Evolutionary conservation across 768 basidiomycete genomes (phyloP), one percentile per base, ranked within the genome.

Genomic region (Cubamyces sp.): DNA sequence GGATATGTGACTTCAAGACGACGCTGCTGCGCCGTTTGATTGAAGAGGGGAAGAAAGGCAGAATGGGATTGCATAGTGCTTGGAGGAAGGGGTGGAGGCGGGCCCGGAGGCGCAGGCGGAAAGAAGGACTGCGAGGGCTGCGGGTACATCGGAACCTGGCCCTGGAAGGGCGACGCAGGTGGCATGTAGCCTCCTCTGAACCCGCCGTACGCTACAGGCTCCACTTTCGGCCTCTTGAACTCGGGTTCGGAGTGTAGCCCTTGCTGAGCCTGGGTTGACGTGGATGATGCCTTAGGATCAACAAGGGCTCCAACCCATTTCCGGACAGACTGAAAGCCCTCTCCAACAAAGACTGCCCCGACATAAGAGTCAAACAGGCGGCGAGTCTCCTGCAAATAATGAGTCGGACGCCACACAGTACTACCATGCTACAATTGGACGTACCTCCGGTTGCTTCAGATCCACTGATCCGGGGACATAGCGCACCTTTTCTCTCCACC

Each of bases 21-120:
- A 42, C 88, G 83, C 66, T 90, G 89, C 48, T 78, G 74, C 46
- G 88, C 88, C 2, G 83, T 85, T 74, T 91, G 87, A 71, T 91
- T 91, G 74, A 92, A 91, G 30, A 88, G 69, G 0, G 90, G 86
- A 41, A 92, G 74, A 72, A 87, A 90, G 15, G 89, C 84, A 18
- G 84, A 71, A 54, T 78, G 76, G 3, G 86, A 86, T 68, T 84
- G 84, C n/a, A 86, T 87, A 16, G 87, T 90, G 14, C 78, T 70
- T 40, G 76, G 68, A 26, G 57, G 72, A 8, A 73, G 69, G 51
- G 61, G 69, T 63, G 70, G 64, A 39, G 62, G 41, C 6, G 53
- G 70, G 61, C 57, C 69, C 14, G 70, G 74, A 15, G 79, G 77
- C 3, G 78, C 77, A 25, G 77, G 74, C 37, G 76, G 77, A 30